These are phyloP conservation scores for Kazachstania psychrophila DNA, from an alignment of 805 yeast genomes.

Conservation along the genomic window DNA sequence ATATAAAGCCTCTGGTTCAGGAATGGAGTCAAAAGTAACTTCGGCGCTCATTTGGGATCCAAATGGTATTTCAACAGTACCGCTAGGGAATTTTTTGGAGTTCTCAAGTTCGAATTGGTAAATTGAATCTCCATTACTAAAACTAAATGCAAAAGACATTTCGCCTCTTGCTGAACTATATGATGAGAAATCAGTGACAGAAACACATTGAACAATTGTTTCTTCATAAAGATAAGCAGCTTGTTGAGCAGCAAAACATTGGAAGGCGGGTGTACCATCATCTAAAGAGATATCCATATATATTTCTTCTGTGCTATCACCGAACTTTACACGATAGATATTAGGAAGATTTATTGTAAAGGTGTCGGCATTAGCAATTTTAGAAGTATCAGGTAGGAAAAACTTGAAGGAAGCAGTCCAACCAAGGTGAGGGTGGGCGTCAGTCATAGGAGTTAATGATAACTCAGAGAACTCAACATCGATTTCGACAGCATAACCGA, in stretches of 20 bases:
- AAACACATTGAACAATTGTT: constrained; percentile 27
- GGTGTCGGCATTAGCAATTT: constrained; percentile 19
- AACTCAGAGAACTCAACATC: constrained; percentile 10
- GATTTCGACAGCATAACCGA: constrained; percentile 8
- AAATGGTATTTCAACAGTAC: constrained; percentile 24
- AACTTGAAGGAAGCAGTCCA: constrained; percentile 31
- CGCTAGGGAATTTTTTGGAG: constrained; percentile 24
- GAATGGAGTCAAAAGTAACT: constrained; percentile 21
- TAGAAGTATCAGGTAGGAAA: constrained; percentile 13
- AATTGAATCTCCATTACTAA: constrained; percentile 31
- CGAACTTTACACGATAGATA: constrained; percentile 31
- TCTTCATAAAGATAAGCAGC: constrained; percentile 28
- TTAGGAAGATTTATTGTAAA: constrained; percentile 25
- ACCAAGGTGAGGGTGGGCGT: constrained; percentile 21
- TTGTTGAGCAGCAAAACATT: constrained; percentile 29
- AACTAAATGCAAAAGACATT: constrained; percentile 24
- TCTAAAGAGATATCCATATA: constrained; percentile 9
- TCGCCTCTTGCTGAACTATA: constrained; percentile 22
- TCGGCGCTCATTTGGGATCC: constrained; percentile 19
- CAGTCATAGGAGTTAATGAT: constrained; percentile 8
- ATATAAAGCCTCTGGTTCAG: constrained; percentile 13
- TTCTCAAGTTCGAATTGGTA: constrained; percentile 26
- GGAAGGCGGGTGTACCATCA: constrained; percentile 23
- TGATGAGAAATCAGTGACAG: constrained; percentile 13
- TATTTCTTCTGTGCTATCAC: constrained; percentile 10